A percentile compares a stretch with the other conserved stretches of the same genome.
These are phyloP conservation scores for Metschnikowia koreensis DNA, from an alignment of 805 yeast species.

Conservation along the genomic window DNA sequence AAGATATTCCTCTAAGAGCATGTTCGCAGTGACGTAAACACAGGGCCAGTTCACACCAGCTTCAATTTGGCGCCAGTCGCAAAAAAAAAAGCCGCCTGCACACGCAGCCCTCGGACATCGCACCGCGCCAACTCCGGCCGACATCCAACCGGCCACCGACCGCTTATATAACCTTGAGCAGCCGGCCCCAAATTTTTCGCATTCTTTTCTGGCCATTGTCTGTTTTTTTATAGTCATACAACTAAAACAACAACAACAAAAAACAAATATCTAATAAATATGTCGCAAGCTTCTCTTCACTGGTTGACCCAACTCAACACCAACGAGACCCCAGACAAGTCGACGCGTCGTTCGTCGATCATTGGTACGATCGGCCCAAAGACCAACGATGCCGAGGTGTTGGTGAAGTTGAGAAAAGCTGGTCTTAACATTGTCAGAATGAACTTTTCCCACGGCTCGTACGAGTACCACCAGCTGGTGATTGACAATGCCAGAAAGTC, in stretches of 20 bases:
- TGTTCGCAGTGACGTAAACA: background rate
- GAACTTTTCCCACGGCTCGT: slow-evolving; percentile 98
- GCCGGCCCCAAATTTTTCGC: slow-evolving; percentile 1
- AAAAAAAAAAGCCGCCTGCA: slow-evolving; percentile 6
- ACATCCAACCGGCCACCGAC: slow-evolving; percentile 25
- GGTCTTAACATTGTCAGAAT: slow-evolving; percentile 97
- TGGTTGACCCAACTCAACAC: slow-evolving; percentile 84
- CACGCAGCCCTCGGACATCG: slow-evolving; percentile 13
- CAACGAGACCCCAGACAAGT: slow-evolving; percentile 69
- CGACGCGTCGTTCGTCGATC: slow-evolving; percentile 90
- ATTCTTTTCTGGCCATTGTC: background rate
- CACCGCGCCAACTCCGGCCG: slow-evolving; percentile 24
- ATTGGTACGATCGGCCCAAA: slow-evolving; percentile 99
- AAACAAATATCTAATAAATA: slow-evolving; percentile 7
- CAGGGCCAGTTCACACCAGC: background rate
- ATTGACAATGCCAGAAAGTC: slow-evolving; percentile 95
- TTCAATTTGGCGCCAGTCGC: background rate
- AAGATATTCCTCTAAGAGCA: too few species aligned
- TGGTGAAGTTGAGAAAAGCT: slow-evolving; percentile 89
- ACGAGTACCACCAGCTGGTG: slow-evolving; percentile 96
- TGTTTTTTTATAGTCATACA: background rate
- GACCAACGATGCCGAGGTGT: slow-evolving; percentile 83
- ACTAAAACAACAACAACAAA: background rate
- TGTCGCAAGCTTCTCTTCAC: slow-evolving; percentile 53
- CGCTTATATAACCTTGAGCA: slow-evolving; percentile 11